A percentile compares a stretch with the other conserved stretches of the same genome.
Evolutionary conservation across 805 yeast species (phyloP).

Genomic region (Hanseniaspora singularis): DNA sequence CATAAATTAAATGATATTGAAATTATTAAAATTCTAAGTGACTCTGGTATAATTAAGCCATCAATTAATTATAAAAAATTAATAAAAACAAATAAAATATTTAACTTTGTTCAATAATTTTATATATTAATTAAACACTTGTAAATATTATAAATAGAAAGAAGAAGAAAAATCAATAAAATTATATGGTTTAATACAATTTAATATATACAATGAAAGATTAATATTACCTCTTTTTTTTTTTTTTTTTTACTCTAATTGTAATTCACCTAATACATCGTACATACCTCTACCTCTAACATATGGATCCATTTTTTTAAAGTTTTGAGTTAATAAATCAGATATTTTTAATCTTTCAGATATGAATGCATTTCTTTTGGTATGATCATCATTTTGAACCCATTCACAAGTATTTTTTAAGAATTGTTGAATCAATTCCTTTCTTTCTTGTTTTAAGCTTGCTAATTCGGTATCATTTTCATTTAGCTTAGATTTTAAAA

Average conservation of each 20-base stretch:
- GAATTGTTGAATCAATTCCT: constrained; percentile 40
- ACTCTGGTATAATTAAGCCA: constrained; percentile 31
- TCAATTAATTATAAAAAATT: constrained; percentile 38
- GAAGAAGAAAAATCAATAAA: constrained; percentile 5
- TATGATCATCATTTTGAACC: constrained; percentile 52
- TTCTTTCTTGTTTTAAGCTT: constrained; percentile 40
- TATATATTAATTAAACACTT: no score
- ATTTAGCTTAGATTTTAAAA: constrained; percentile 34
- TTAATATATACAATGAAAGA: no score
- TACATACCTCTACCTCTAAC: constrained; percentile 65
- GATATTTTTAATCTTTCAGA: constrained; percentile 45
- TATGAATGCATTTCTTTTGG: constrained; percentile 38
- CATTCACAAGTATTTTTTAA: constrained; percentile 60
- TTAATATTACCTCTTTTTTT: neutral
- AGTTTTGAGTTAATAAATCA: constrained; percentile 46
- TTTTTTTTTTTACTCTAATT: constrained; percentile 16
- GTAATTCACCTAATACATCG: constrained; percentile 59
- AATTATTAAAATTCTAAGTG: constrained; percentile 33
- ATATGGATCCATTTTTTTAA: constrained; percentile 64
- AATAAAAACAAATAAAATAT: constrained; percentile 42
- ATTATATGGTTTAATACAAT: no score
- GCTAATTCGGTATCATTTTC: constrained; percentile 37
- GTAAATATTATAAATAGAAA: neutral
- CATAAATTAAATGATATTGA: constrained; percentile 27
- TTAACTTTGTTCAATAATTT: constrained; percentile 34